These are phyloP conservation scores for Aphanocladium album DNA, from an alignment of 2,329 filamentous ascomycete genomes.

Conservation along the genomic window DNA sequence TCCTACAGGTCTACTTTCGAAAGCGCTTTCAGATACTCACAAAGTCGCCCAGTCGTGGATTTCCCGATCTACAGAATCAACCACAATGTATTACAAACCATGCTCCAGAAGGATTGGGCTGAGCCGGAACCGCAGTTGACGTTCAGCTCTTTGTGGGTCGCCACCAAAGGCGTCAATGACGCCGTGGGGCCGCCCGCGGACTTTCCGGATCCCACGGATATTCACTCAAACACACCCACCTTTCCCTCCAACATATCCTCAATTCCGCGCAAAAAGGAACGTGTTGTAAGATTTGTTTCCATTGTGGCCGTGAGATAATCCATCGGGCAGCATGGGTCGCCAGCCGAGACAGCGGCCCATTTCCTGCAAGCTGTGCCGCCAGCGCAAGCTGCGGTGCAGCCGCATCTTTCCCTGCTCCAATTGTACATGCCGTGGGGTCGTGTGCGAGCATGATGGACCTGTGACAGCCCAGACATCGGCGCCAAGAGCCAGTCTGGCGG, in stretches of 20 bases:
- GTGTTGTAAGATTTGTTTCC: background rate
- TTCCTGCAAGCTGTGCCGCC: slow-evolving; percentile 30
- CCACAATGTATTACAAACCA: background rate
- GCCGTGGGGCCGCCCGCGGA: slow-evolving; percentile 8
- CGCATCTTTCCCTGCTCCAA: slow-evolving; percentile 32
- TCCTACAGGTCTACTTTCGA: background rate
- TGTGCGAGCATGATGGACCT: slow-evolving; percentile 19
- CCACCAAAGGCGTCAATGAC: background rate
- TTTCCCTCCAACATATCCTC: slow-evolving; percentile 9
- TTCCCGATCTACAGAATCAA: background rate
- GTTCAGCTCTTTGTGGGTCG: slow-evolving; percentile 5
- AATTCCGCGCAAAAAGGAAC: background rate
- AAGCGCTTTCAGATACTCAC: background rate
- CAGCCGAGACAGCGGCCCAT: slow-evolving; percentile 31
- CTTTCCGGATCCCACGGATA: slow-evolving; percentile 13
- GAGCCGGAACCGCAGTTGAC: background rate
- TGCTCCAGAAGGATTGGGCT: background rate
- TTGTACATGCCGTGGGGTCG: slow-evolving; percentile 30
- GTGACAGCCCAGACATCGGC: background rate
- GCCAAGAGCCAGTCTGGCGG: slow-evolving; percentile 9
- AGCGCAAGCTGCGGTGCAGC: slow-evolving; percentile 33
- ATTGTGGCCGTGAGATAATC: slow-evolving; percentile 10
- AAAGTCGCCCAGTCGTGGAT: background rate
- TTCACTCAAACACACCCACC: slow-evolving; percentile 9
- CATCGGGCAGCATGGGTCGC: slow-evolving; percentile 18